A percentile compares a stretch with the other conserved stretches of the same genome.
phyloP scores from a whole-genome alignment of 352 stramenopile species.

The Pythium brassicae region DNA sequence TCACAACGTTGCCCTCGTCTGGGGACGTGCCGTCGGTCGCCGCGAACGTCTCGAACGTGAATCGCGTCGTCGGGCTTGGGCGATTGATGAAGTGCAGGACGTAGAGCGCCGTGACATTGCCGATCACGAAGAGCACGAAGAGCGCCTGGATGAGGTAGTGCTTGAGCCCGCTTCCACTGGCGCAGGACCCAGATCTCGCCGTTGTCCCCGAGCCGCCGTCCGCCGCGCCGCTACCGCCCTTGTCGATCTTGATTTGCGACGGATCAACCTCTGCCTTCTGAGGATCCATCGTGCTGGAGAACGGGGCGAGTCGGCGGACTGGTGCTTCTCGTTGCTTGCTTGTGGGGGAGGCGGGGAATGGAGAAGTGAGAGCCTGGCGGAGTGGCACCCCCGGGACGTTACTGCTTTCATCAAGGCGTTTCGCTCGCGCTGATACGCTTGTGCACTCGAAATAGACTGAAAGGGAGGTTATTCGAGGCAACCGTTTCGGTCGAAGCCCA shows the following conservation, averaged over 20 bases:
- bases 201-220: neutral
- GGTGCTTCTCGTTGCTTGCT: neutral
- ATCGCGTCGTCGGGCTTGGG: slow-evolving; percentile 32
- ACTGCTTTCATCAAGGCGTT: too few relatives aligned
- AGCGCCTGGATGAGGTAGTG: slow-evolving; percentile 21
- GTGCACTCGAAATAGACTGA: too few relatives aligned
- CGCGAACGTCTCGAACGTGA: slow-evolving; percentile 31
- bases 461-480: too few relatives aligned
- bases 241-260: slow-evolving; percentile 41
- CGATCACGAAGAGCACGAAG: slow-evolving; percentile 49
- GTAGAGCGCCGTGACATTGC: slow-evolving; percentile 60
- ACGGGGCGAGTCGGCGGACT: neutral
- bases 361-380: neutral
- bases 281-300: slow-evolving; percentile 11
- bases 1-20: slow-evolving; percentile 30
- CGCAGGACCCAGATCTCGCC: neutral
- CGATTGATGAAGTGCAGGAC: slow-evolving; percentile 59
- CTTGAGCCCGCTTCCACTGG: slow-evolving; percentile 8
- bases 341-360: neutral
- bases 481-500: too few relatives aligned
- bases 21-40: slow-evolving; percentile 14
- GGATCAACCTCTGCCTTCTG: slow-evolving; percentile 35
- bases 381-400: too few relatives aligned
- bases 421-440: too few relatives aligned
- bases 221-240: neutral